phyloP scores from a whole-genome alignment of 345 rosid species.

The Sisymbrium altissimum region DNA sequence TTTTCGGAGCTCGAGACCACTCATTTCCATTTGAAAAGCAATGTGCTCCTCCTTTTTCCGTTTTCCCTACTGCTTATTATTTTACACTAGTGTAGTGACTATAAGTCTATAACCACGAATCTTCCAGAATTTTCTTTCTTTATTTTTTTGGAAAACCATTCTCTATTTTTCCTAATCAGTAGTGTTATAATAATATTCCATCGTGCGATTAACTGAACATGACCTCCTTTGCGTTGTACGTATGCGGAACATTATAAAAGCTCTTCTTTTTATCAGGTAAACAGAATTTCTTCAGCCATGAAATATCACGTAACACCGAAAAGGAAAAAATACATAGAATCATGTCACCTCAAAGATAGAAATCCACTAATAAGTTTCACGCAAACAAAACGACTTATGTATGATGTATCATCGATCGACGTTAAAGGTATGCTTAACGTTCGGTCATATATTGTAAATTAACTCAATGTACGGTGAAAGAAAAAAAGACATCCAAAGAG shows the following conservation, averaged over 20 bases:
- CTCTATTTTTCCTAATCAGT: not conserved
- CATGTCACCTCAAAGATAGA: not conserved
- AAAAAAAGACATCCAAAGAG: not conserved
- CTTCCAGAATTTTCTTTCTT: conserved; percentile 8
- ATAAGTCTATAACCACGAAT: conserved; percentile 27
- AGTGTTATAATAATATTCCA: not conserved
- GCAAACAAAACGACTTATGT: not conserved
- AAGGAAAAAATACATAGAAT: not conserved
- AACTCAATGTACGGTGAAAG: not conserved
- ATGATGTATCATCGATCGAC: not conserved
- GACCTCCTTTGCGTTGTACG: conserved; percentile 5
- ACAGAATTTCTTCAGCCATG: not conserved
- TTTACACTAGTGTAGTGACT: conserved; percentile 7
- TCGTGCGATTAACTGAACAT: conserved; percentile 13
- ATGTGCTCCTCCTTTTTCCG: conserved; percentile 27
- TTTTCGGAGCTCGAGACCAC: conserved; percentile 42
- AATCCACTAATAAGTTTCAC: not conserved
- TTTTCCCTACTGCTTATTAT: not conserved
- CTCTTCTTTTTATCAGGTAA: not conserved
- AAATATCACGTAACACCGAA: not conserved
- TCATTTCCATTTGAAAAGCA: conserved; percentile 25
- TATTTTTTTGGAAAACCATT: not conserved
- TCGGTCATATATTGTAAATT: not conserved
- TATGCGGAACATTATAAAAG: not conserved
- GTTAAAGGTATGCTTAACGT: not conserved